These are phyloP conservation scores for Alternaria ventricosa DNA, from an alignment of 2,329 filamentous ascomycete genomes.

Conservation along the genomic window DNA sequence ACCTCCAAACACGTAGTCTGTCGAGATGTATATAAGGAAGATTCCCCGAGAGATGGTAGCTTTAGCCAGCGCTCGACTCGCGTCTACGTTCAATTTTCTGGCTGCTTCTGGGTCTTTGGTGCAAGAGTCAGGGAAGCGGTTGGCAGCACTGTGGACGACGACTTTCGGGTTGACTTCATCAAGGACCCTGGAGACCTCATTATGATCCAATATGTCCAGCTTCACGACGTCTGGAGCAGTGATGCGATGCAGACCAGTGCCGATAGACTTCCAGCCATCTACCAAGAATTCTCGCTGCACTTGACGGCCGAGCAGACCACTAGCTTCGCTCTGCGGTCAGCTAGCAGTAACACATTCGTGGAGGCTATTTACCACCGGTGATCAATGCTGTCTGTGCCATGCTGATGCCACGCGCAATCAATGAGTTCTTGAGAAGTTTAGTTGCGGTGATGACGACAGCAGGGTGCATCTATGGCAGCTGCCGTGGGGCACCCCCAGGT, in stretches of 20 bases:
- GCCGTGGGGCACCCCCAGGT: neutral
- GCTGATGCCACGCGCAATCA: neutral
- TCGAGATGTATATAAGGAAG: conserved; percentile 79
- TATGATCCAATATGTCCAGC: conserved; percentile 57
- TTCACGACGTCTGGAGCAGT: conserved; percentile 69
- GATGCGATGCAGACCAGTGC: conserved; percentile 71
- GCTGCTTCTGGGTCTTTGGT: conserved; percentile 79
- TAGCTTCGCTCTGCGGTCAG: conserved; percentile 54
- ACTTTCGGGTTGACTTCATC: conserved; percentile 70
- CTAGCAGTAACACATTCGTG: conserved; percentile 4
- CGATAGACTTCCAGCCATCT: conserved; percentile 61
- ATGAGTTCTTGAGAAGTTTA: neutral
- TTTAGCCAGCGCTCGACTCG: conserved; percentile 70
- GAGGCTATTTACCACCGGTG: conserved; percentile 67
- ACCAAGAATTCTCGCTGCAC: conserved; percentile 74
- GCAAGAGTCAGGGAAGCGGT: conserved; percentile 86
- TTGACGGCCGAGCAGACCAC: conserved; percentile 81
- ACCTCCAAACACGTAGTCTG: conserved; percentile 81
- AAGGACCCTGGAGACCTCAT: conserved; percentile 55
- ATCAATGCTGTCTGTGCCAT: conserved; percentile 68
- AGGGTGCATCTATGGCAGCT: neutral
- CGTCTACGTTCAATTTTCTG: conserved; percentile 74
- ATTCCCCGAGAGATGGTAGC: conserved; percentile 68
- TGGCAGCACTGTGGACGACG: conserved; percentile 88
- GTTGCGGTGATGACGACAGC: neutral